Evolutionary conservation across 179 eudicot genomes (phyloP), one percentile per base, ranked within the genome.

Genomic region (Corrigiola litoralis): DNA sequence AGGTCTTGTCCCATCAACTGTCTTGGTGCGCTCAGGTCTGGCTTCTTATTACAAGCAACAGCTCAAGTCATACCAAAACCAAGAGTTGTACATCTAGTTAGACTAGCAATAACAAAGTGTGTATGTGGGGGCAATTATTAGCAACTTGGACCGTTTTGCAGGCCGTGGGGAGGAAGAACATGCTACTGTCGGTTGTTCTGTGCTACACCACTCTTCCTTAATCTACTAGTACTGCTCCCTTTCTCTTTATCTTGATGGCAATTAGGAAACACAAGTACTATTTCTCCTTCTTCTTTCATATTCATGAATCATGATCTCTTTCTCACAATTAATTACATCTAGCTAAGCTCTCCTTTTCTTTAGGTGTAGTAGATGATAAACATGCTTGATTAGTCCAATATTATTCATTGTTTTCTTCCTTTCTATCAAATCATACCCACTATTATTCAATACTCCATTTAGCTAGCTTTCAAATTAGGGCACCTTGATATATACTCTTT

Each of bases 131-230:
- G 67, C 74, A 76, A 81, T 80, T 61, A 81, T 75, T 80, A 76
- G 76, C 31, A 36, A 48, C 61, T 55, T 73, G 82, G 80, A 82
- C 87, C 85, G 53, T 59, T 56, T 36, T 85, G 85, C 95, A 88
- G 88, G 82, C 71, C 70, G 54, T 72, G 49, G 72, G 82, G 86
- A 72, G 65, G 71, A 78, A 48, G 70, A 81, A 75, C 83, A 81
- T 81, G 82, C 80, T 61, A 55, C 64, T 87, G 95, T 88, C 95
- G 88, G 87, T 74, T 71, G 70, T 75, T 74, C 55, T 31, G 36
- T 48, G 6, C 25, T 32, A 29, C 59, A 20, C 44, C 23, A 64
- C 36, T 42, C 55, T 47, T 40, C 52, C 29, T 9, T 50, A 27
- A 1, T 59, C 50, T 31, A 60, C 25, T 18, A 10, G 51, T 54